Base-by-base conservation (phyloP, 2,329 filamentous ascomycete genomes). In the Epichloe festucae region DNA sequence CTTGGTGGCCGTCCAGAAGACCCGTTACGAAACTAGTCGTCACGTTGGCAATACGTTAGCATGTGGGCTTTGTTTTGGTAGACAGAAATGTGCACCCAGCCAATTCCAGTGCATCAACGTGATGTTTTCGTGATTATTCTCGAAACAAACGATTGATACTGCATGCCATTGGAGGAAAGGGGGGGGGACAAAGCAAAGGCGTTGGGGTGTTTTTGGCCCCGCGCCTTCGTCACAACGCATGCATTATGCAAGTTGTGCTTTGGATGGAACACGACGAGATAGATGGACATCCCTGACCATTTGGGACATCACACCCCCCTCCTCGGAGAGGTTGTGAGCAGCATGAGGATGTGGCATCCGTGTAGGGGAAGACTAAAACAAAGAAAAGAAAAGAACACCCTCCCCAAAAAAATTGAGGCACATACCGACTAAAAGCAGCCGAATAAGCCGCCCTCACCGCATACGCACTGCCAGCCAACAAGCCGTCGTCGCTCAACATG, bases 21-120 rank as follows among this genome's bases (percentile, higher is more conserved):
- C 87, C 87, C 1, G 87, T 93, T 21, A 91, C 84, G 65, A 93
- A 93, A 56, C 83, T 85, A 56, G 23, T 56, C 5, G 15, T 27
- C 23, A 15, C 3, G 38, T 31, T 40, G 31, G 36, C 35, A 27
- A 36, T 41, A 31, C 34, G 40, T 50, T 46, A 50, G 49, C 34
- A 39, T 14, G 27, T 43, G 38, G n/a, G 23, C 23, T 35, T 27
- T 31, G 21, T 10, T 23, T 27, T 38, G 11, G 10, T 10, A 40
- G 36, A 40, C 23, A 38, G 21, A 39, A 15, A 31, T 17, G 15
- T 42, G 27, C 4, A 49, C n/a, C n/a, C n/a, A 5, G 39, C 31
- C 38, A 47, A 19, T n/a, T 49, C n/a, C 12, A 31, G 27, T 21
- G 27, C 27, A 41, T 2, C 45, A 34, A 12, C 2, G 34, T 12